These are phyloP conservation scores for Colletotrichum tanaceti DNA, from an alignment of 2,329 filamentous ascomycete species.

Conservation along the genomic window DNA sequence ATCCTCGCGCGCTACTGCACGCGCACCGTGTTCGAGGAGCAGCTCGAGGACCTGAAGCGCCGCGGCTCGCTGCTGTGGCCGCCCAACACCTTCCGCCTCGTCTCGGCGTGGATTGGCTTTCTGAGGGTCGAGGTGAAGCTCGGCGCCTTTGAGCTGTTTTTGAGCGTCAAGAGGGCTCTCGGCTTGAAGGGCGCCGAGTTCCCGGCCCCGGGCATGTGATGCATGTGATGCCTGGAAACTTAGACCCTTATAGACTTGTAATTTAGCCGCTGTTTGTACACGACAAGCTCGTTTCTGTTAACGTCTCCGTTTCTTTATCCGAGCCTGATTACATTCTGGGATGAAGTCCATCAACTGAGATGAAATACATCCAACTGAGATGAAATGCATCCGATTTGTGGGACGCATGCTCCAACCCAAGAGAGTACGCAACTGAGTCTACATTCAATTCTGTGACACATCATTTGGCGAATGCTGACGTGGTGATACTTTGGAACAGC, in stretches of 20 bases:
- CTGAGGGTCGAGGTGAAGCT: conserved; percentile 72
- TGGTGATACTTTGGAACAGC: too few species aligned
- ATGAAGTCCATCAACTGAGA: too few species aligned
- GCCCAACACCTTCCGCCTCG: conserved; percentile 63
- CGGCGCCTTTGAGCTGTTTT: conserved; percentile 71
- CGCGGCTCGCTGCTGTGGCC: conserved; percentile 70
- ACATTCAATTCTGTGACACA: too few species aligned
- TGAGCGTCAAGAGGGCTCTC: conserved; percentile 63
- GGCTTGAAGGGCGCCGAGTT: conserved; percentile 45
- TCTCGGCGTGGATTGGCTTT: conserved; percentile 69
- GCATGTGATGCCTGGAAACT: conserved; percentile 19
- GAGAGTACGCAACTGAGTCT: too few species aligned
- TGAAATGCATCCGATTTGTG: too few species aligned
- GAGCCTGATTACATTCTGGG: too few species aligned
- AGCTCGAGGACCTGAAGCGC: conserved; percentile 66
- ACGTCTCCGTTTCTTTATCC: background rate
- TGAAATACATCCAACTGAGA: too few species aligned
- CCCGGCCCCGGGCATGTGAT: conserved; percentile 33
- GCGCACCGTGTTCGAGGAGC: conserved; percentile 73
- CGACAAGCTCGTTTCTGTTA: too few species aligned
- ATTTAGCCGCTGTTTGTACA: background rate
- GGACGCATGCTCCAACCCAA: too few species aligned
- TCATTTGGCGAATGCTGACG: too few species aligned
- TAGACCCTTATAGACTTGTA: conserved; percentile 37
- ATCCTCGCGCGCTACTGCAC: conserved; percentile 77